Base-by-base conservation (phyloP, 441 rosid species). In the Bruguiera hainesii region DNA sequence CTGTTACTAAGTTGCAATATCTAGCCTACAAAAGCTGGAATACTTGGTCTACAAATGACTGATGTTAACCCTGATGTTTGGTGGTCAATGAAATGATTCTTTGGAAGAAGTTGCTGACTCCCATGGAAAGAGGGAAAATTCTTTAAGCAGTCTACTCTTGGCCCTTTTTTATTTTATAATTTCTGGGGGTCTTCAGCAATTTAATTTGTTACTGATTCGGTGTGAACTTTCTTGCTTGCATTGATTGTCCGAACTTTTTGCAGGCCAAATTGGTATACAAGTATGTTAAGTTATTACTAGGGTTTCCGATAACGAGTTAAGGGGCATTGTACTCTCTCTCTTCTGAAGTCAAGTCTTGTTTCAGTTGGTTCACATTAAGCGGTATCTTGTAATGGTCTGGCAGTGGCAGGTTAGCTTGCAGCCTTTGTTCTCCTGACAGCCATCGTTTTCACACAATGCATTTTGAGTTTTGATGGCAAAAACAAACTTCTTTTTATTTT, bases 1-100 rank as follows among this genome's bases (percentile, higher is more conserved):
- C 7, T 73, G 46, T 23, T 74, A 29, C 55, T 25, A 51, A 37
- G 26, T n/a, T 60, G 49, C 26, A 18, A 11, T 37, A 33, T 33
- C 9, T 1, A 33, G 37, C 37, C 37, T 33, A 33, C 10, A 7
- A 33, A 51, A 37, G 31, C n/a, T 56, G 49, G 21, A n/a, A 16
- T 37, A 23, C 15, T 60, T 31, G 29, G 73, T 68, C 59, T 52
- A 71, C 65, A 74, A 66, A 33, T 46, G 58, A 49, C 50, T 65
- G 63, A 64, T 64, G 33, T 23, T 30, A 57, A 61, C 56, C 66
- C 56, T 66, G 55, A 57, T 71, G 60, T 48, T 6, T 70, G 76
- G 52, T 66, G 64, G 61, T 29, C 35, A 25, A 26, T 46, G 55
- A 65, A 65, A 67, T 66, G 67, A 73, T 76, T 53, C 9, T 5